Conservation (phyloP, 2,329 filamentous ascomycete species). For the Fusarium xyrophilum region DNA sequence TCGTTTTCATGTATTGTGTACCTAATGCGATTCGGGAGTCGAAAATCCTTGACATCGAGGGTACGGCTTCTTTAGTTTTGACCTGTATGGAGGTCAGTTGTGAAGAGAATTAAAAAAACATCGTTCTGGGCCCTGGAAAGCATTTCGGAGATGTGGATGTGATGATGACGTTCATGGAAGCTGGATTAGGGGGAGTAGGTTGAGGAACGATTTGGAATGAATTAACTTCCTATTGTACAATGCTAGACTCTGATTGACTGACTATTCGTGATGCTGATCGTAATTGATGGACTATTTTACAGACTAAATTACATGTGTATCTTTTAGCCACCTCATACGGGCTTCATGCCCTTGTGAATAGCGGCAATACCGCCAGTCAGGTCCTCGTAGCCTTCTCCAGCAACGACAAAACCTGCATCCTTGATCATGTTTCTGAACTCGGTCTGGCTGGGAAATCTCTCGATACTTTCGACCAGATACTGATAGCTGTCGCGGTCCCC, state of each 20-base stretch:
- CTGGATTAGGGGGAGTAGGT: conserved; percentile 27
- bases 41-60: conserved; percentile 41
- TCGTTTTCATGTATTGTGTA: conserved; percentile 47
- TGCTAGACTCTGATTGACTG: conserved; percentile 23
- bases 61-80: conserved; percentile 44
- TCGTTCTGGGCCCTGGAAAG: conserved; percentile 39
- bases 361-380: conserved; percentile 91
- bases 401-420: conserved; percentile 84
- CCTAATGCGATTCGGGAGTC: conserved; percentile 48
- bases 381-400: conserved; percentile 85
- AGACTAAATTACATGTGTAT: conserved; percentile 36
- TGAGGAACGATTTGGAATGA: conserved; percentile 33
- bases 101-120: conserved; percentile 42
- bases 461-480: conserved; percentile 98
- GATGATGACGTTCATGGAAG: conserved; percentile 27
- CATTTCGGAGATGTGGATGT: conserved; percentile 28
- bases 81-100: conserved; percentile 46
- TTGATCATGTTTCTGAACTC: conserved; percentile 85
- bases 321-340: conserved; percentile 46
- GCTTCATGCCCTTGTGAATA: conserved; percentile 97
- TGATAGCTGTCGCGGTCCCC: conserved; percentile 96
- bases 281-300: conserved; percentile 23
- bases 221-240: conserved; percentile 39
- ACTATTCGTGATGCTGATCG: conserved; percentile 19
- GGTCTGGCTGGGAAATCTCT: conserved; percentile 85